phyloP scores from a whole-genome alignment of 768 basidiomycete species.

The Pluteus cervinus region DNA sequence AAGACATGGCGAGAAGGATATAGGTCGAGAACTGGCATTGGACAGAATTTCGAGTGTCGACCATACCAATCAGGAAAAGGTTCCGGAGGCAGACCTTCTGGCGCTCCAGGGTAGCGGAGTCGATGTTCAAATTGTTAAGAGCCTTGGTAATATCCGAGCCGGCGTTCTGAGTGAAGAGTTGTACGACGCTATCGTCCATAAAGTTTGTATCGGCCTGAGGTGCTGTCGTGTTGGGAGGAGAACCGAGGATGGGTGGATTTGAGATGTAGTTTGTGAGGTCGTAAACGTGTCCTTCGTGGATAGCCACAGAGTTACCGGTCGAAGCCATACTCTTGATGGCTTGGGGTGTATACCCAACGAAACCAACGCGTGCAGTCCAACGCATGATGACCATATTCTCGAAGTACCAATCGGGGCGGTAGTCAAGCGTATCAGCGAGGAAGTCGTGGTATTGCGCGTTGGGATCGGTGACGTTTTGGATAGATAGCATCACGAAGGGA shows the following conservation, averaged over 20 bases:
- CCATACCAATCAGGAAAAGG: constrained; percentile 84
- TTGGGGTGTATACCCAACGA: constrained; percentile 76
- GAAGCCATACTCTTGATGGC: constrained; percentile 69
- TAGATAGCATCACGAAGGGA: constrained; percentile 75
- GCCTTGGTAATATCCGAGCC: constrained; percentile 80
- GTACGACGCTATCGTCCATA: constrained; percentile 64
- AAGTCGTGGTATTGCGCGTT: constrained; percentile 94
- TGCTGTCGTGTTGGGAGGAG: constrained; percentile 41
- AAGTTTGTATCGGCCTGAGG: constrained; percentile 49
- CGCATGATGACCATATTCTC: constrained; percentile 93
- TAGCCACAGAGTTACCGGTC: constrained; percentile 59
- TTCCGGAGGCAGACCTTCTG: constrained; percentile 92
- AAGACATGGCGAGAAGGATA: constrained; percentile 82
- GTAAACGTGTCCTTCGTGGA: constrained; percentile 85
- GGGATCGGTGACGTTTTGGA: constrained; percentile 68
- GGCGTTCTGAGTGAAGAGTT: constrained; percentile 66
- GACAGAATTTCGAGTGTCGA: constrained; percentile 87
- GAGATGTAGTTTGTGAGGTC: constrained; percentile 79
- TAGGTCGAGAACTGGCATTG: constrained; percentile 91
- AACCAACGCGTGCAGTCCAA: constrained; percentile 82
- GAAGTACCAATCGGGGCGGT: constrained; percentile 97
- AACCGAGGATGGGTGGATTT: constrained; percentile 50
- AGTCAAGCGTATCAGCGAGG: constrained; percentile 81
- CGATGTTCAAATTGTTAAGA: constrained; percentile 58
- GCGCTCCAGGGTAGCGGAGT: constrained; percentile 49